Conservation (phyloP, 129 eudicot species). For the Chrysanthemum makinoi region DNA sequence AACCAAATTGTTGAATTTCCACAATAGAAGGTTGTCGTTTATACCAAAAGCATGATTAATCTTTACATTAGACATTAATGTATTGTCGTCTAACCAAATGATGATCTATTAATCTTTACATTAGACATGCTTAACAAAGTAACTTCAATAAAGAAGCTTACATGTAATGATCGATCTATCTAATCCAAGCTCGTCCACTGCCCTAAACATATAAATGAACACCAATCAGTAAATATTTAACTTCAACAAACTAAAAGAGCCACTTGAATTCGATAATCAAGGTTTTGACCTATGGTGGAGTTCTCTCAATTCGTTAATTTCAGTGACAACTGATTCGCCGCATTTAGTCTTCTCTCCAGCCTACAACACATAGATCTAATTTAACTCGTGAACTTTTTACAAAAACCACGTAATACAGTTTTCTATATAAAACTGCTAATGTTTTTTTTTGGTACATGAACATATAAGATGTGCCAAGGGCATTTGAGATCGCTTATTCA, state of each 20-base stretch:
- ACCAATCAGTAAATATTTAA: conserved; percentile 18
- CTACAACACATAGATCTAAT: conserved; percentile 32
- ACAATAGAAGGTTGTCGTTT: too few species aligned
- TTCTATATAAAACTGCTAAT: too few species aligned
- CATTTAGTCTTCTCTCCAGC: conserved; percentile 89
- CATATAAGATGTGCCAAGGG: too few species aligned
- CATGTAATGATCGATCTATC: conserved; percentile 55
- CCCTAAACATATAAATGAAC: conserved; percentile 38
- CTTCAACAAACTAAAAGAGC: conserved; percentile 2
- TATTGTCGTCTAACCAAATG: too few species aligned
- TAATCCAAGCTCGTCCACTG: conserved; percentile 76
- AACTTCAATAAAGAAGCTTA: conserved; percentile 28
- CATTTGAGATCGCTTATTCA: too few species aligned
- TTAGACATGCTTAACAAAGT: not conserved
- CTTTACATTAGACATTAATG: too few species aligned
- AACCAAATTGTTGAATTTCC: too few species aligned
- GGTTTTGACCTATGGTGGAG: conserved; percentile 61
- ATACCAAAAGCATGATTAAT: too few species aligned
- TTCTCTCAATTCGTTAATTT: conserved; percentile 76
- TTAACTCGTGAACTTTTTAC: not conserved
- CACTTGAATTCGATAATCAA: not conserved
- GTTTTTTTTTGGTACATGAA: too few species aligned
- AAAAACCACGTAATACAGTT: not conserved
- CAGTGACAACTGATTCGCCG: conserved; percentile 57
- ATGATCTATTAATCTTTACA: not conserved